Evolutionary conservation across 169 alveolate species (phyloP).

Genomic region (Eimeria falciformis): DNA sequence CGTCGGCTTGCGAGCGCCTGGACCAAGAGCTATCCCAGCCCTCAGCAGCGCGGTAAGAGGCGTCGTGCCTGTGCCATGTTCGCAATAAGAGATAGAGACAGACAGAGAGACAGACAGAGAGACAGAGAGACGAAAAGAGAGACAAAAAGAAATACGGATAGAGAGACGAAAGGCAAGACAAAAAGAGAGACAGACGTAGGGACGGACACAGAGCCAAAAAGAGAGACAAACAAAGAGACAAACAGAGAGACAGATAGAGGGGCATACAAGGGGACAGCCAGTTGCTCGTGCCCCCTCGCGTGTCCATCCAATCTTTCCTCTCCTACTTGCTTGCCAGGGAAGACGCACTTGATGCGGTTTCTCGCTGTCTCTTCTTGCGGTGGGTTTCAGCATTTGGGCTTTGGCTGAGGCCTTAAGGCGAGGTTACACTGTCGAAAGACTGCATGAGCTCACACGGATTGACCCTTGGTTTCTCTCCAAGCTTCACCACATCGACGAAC

Average conservation of each 20-base stretch:
- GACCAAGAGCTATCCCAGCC: slow-evolving; percentile 67
- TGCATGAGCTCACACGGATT: slow-evolving; percentile 86
- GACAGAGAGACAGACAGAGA: too few relatives aligned
- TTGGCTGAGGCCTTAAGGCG: slow-evolving; percentile 89
- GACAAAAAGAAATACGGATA: too few relatives aligned
- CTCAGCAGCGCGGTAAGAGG: slow-evolving; percentile 56
- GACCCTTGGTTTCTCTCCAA: slow-evolving; percentile 91
- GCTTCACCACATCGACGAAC: slow-evolving; percentile 84
- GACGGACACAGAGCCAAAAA: too few relatives aligned
- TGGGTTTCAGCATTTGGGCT: slow-evolving; percentile 83
- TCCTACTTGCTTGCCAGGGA: neutral
- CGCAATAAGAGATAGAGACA: too few relatives aligned
- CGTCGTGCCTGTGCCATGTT: neutral
- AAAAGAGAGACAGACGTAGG: too few relatives aligned
- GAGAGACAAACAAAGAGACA: too few relatives aligned
- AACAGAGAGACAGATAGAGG: too few relatives aligned
- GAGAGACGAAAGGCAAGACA: too few relatives aligned
- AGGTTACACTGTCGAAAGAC: slow-evolving; percentile 85
- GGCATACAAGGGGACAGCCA: too few relatives aligned
- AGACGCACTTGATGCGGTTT: neutral
- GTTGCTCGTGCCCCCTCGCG: too few relatives aligned
- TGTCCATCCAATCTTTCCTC: too few relatives aligned
- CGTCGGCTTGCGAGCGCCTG: neutral
- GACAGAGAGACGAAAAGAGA: too few relatives aligned
- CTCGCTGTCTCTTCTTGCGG: slow-evolving; percentile 7